These are phyloP conservation scores for Cnidoscolus chayamansa DNA, from an alignment of 441 rosid genomes.

Conservation along the genomic window DNA sequence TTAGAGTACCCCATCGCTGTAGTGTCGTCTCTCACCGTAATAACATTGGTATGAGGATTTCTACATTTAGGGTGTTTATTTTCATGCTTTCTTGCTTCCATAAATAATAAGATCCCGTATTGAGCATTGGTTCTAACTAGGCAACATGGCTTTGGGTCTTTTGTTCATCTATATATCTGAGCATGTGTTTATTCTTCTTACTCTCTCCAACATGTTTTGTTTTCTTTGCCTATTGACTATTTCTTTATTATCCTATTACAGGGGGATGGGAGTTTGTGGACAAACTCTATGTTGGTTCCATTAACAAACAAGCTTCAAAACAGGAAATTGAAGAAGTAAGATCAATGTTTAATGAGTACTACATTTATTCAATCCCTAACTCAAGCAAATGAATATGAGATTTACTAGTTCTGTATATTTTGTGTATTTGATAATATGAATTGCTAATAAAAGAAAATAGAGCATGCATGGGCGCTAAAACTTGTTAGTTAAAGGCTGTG, in stretches of 20 bases:
- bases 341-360: slow-evolving; percentile 19
- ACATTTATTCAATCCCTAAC: slow-evolving; percentile 7
- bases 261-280: slow-evolving; percentile 51
- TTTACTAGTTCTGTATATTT: not conserved
- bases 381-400: slow-evolving; percentile 6
- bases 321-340: slow-evolving; percentile 73
- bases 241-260: slow-evolving; percentile 23
- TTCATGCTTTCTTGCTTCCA: not conserved
- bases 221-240: slow-evolving; percentile 12
- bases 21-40: no score
- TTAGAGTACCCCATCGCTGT: no score
- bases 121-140: not conserved
- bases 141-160: not conserved
- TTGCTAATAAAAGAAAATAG: not conserved
- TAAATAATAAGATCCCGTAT: not conserved
- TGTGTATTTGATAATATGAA: not conserved
- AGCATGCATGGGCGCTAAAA: not conserved
- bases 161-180: not conserved
- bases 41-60: not conserved
- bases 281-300: slow-evolving; percentile 71
- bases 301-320: slow-evolving; percentile 63
- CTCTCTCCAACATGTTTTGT: not conserved
- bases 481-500: not conserved
- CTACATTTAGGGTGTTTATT: not conserved
- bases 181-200: not conserved